phyloP scores from a whole-genome alignment of 768 basidiomycete species.

The Auricularia cornea region DNA sequence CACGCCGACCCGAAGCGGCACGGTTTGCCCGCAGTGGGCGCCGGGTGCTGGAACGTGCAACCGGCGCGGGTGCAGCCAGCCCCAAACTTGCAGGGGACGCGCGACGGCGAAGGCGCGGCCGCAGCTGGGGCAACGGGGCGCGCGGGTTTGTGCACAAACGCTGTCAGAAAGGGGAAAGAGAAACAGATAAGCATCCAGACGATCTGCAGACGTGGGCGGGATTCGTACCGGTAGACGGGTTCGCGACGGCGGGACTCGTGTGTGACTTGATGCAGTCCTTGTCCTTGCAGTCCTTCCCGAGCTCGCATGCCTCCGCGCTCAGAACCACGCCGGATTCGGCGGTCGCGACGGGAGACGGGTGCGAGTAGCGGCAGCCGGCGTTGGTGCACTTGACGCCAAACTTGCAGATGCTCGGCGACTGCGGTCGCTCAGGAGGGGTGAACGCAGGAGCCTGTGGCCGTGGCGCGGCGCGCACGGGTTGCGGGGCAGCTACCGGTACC shows the following conservation, averaged over 20 bases:
- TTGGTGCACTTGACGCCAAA: conserved; percentile 88
- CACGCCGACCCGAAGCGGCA: conserved; percentile 85
- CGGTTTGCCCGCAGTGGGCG: conserved; percentile 31
- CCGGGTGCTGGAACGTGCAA: conserved; percentile 65
- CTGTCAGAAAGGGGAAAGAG: conserved; percentile 1
- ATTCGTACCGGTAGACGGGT: conserved; percentile 29
- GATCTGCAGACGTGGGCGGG: background rate
- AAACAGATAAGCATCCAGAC: background rate
- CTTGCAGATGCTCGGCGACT: conserved; percentile 89
- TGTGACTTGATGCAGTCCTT: conserved; percentile 90
- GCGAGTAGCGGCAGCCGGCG: conserved; percentile 80
- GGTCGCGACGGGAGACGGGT: conserved; percentile 96
- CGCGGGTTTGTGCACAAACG: background rate
- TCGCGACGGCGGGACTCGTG: conserved; percentile 75
- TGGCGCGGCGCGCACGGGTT: background rate
- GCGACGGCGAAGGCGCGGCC: conserved; percentile 7
- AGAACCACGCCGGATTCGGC: conserved; percentile 90
- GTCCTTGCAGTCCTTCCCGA: conserved; percentile 83
- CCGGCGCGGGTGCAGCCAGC: conserved; percentile 55
- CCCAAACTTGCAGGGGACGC: conserved; percentile 58
- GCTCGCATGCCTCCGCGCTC: conserved; percentile 88
- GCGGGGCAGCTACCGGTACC: conserved; percentile 44
- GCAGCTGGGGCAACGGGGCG: conserved; percentile 11
- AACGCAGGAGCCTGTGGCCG: conserved; percentile 1
- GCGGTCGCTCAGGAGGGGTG: conserved; percentile 49